A percentile compares a stretch with the other conserved stretches of the same genome.
Evolutionary conservation across 2,329 filamentous ascomycete species (phyloP).

Genomic region (Aspergillus spinulosporus): DNA sequence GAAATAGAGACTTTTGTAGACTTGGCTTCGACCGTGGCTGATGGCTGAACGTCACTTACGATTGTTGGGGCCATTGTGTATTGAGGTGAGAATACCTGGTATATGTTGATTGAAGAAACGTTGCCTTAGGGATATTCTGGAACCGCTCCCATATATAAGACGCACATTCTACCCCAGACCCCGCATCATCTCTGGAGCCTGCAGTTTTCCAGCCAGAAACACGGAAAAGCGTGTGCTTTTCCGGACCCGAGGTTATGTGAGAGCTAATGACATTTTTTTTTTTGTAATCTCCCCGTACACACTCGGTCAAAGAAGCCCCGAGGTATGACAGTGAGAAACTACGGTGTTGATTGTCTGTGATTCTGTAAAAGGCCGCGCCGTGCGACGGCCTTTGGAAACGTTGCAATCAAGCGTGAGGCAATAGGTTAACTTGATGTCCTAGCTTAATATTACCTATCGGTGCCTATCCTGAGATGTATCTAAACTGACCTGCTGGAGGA

Average conservation of each 20-base stretch:
- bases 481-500: too few species aligned
- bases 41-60: constrained; percentile 1
- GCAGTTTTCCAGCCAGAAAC: neutral
- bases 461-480: too few species aligned
- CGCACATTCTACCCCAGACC: neutral
- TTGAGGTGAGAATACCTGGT: neutral
- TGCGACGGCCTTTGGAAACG: too few species aligned
- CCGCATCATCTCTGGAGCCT: neutral
- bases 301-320: neutral
- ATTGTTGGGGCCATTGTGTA: constrained; percentile 7
- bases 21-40: neutral
- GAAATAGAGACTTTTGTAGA: neutral
- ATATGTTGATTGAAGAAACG: too few species aligned
- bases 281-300: neutral
- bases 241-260: constrained; percentile 3
- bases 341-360: neutral
- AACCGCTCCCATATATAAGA: too few species aligned
- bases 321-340: neutral
- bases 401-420: too few species aligned
- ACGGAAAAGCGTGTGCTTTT: constrained; percentile 1
- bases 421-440: too few species aligned
- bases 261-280: neutral
- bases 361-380: too few species aligned
- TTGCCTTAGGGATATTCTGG: too few species aligned
- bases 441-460: too few species aligned